These are phyloP conservation scores for Penicillium thymicola DNA, from an alignment of 2,329 filamentous ascomycete genomes.

Conservation along the genomic window DNA sequence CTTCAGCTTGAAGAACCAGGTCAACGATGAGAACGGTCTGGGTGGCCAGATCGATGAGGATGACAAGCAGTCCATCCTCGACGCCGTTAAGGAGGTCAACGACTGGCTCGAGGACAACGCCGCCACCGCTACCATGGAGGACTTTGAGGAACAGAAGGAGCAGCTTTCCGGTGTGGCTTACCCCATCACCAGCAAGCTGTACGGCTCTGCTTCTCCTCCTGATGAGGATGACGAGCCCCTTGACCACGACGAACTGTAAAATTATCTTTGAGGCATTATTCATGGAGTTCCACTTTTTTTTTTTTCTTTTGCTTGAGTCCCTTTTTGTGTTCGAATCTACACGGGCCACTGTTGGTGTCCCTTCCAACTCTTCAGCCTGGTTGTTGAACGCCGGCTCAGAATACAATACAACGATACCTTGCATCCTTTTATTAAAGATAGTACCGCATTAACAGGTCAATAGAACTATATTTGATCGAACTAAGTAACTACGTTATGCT, in stretches of 20 bases:
- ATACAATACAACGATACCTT: slow-evolving; percentile 27
- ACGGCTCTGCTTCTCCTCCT: slow-evolving; percentile 63
- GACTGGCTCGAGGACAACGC: slow-evolving; percentile 98
- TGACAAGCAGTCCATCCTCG: slow-evolving; percentile 93
- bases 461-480: background rate
- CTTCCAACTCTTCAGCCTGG: background rate
- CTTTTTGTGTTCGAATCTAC: slow-evolving; percentile 16
- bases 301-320: slow-evolving; percentile 20
- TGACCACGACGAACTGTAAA: slow-evolving; percentile 76
- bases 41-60: slow-evolving; percentile 98
- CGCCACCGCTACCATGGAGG: slow-evolving; percentile 77
- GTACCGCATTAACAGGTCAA: background rate
- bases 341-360: slow-evolving; percentile 10
- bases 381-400: background rate
- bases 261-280: slow-evolving; percentile 35
- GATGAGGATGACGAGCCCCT: slow-evolving; percentile 68
- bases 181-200: slow-evolving; percentile 98
- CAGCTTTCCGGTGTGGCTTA: slow-evolving; percentile 95
- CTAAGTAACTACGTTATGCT: no score
- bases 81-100: slow-evolving; percentile 93
- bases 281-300: slow-evolving; percentile 35
- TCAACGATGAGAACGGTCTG: slow-evolving; percentile 92
- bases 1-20: slow-evolving; percentile 98
- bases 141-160: slow-evolving; percentile 99
- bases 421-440: background rate